These are phyloP conservation scores for Talaromyces nanjingensis DNA, from an alignment of 495 filamentous ascomycete genomes.

Conservation along the genomic window DNA sequence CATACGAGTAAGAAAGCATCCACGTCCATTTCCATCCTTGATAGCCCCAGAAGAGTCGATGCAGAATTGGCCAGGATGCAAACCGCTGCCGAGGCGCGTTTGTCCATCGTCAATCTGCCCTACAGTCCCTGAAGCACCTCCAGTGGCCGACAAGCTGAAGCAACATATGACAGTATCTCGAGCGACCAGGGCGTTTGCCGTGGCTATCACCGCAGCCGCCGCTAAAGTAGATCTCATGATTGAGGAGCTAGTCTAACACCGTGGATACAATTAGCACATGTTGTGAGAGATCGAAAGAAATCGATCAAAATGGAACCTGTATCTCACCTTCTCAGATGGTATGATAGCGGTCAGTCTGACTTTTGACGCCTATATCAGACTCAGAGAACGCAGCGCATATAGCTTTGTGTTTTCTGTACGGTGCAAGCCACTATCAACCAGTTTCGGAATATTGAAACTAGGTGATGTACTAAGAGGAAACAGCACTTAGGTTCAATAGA, in stretches of 20 bases:
- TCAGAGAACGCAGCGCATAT: background rate
- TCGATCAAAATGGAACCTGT: background rate
- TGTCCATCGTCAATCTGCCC: slow-evolving; percentile 51
- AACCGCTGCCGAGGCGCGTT: slow-evolving; percentile 40
- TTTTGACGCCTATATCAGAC: background rate
- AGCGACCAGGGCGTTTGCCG: slow-evolving; percentile 34
- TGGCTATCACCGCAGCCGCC: slow-evolving; percentile 18
- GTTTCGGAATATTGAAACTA: background rate
- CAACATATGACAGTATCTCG: slow-evolving; percentile 32
- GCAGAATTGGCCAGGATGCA: slow-evolving; percentile 34
- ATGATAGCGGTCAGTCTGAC: background rate
- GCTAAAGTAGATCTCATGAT: slow-evolving; percentile 8
- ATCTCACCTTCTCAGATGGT: background rate
- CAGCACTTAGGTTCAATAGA: background rate
- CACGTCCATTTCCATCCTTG: slow-evolving; percentile 43
- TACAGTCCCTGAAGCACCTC: slow-evolving; percentile 36
- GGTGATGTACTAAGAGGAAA: background rate
- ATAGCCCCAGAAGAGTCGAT: slow-evolving; percentile 41
- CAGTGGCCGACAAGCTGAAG: slow-evolving; percentile 43
- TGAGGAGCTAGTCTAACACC: background rate
- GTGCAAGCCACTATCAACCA: background rate
- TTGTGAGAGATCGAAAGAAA: background rate
- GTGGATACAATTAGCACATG: background rate
- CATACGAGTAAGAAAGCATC: slow-evolving; percentile 52
- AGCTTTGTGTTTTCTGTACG: background rate